Evolutionary conservation across 1,284 basidiomycete species (phyloP), one percentile per base, ranked within the genome.

Genomic region (Papiliotrema laurentii): DNA sequence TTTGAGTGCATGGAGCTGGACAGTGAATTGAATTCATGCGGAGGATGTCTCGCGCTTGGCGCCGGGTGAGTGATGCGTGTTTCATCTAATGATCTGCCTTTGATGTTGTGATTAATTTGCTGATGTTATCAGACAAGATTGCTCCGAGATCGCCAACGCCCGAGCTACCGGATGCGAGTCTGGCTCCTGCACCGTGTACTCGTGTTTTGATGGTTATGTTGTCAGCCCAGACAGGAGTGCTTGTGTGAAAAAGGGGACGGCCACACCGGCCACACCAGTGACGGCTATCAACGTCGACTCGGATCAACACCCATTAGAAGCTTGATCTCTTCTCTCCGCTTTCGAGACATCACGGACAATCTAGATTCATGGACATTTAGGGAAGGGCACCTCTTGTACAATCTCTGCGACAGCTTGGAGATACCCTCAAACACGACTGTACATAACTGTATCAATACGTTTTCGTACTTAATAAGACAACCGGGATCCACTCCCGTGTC

Each of bases 1-100:
- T 75, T 75, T 52, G 73, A 75, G 56, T 75, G 74, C 48, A 58
- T 74, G 39, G 73, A 75, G 49, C 56, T 70, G n/a, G 68, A 66
- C 21, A 64, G 60, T 7, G 74, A 75, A 55, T 52, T 71, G 36
- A 68, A 68, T 45, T 67, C 64, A 45, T 75, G 74, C 50, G 74
- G 74, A 25, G 74, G 73, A 10, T 75, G 74, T 58, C 53, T 69
- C 11, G 65, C 65, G 2, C 60, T 75, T 19, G 72, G 71, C 26
- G 50, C 59, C 35, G 74, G 74, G 74, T 74, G 54, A 64, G 73
- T 68, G 14, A 30, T 10, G 3, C 31, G 22, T 42, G 35, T 22
- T 5, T 10, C 14, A 41, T 11, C 14, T n/a, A n/a, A n/a, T 22
- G 28, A 34, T 43, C 30, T 42, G 27, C 33, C 16, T 39, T 16